Evolutionary conservation across 1,284 basidiomycete species (phyloP), one percentile per base, ranked within the genome.

Genomic region (Malassezia slooffiae): DNA sequence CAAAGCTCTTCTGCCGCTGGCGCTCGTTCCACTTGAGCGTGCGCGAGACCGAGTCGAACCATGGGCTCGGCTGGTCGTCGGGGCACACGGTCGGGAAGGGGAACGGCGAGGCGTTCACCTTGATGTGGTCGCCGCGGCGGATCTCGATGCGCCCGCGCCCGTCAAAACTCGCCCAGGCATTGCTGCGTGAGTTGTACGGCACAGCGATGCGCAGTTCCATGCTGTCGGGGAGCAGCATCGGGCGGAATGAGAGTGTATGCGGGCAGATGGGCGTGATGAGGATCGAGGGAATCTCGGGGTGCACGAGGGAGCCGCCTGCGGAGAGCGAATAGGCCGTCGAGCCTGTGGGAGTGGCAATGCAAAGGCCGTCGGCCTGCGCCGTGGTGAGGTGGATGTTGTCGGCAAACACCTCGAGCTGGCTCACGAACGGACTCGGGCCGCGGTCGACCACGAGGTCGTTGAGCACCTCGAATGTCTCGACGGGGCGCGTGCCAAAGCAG

Each of bases 331-430:
- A 99, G 3, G 93, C 93, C 2, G 93, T 99, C 0, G 91, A 96
- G 8, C 91, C 91, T 0, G 91, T 97, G 1, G 91, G 91, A 0
- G 91, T 99, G 2, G 93, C 85, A 12, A 97, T 83, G 23, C 85
- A 90, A 20, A 99, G 74, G 3, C 93, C 93, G 66, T 99, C 93
- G 0, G 91, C 93, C 72, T 97, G 93, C 1, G 96, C 93, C 0
- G 93, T 99, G 1, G 93, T 99, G 77, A 99, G 82, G 73, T 97
- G 93, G 70, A 96, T 87, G 59, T 99, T 91, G 64, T 99, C 93
- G 49, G 91, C 91, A 62, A 97, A 99, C 12, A 99, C 76, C 72
- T 99, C 93, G 47, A 99, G 74, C 62, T 90, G 75, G 62, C 85
- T 90, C 67, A 99, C 90, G 71, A 90, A 99, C 4, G 93, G 93